Evolutionary conservation across 2,329 filamentous ascomycete genomes (phyloP).

Genomic region (Keithomyces neogunnii): DNA sequence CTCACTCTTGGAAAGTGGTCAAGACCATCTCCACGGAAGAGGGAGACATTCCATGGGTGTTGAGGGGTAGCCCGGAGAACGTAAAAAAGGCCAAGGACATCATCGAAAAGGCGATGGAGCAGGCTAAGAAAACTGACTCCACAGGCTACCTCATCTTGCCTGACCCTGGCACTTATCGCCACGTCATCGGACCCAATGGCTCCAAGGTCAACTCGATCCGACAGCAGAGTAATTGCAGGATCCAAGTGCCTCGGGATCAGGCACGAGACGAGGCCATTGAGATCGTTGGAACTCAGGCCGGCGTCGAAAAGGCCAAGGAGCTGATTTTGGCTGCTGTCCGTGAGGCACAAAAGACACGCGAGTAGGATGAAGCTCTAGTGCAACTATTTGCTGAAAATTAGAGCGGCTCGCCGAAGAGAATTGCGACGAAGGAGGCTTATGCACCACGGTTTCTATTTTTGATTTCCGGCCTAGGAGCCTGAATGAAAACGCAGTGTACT

Average conservation of each 20-base stretch:
- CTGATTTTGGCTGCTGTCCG: slow-evolving; percentile 79
- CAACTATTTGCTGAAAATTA: neutral
- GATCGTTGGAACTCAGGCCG: slow-evolving; percentile 70
- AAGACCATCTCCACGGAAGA: slow-evolving; percentile 52
- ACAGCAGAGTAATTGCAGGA: slow-evolving; percentile 85
- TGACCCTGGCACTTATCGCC: slow-evolving; percentile 81
- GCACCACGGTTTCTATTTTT: no score
- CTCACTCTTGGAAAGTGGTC: slow-evolving; percentile 77
- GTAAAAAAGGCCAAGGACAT: slow-evolving; percentile 72
- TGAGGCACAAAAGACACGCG: slow-evolving; percentile 39
- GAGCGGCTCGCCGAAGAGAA: neutral
- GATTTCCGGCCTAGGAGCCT: no score
- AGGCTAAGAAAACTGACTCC: slow-evolving; percentile 59
- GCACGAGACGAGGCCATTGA: slow-evolving; percentile 74
- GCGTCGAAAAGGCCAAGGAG: slow-evolving; percentile 79
- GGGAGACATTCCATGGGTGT: slow-evolving; percentile 80
- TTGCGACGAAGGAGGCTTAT: no score
- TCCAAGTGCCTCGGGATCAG: slow-evolving; percentile 84
- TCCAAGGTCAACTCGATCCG: slow-evolving; percentile 89
- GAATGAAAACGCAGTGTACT: neutral
- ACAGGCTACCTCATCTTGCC: slow-evolving; percentile 85
- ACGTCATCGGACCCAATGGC: slow-evolving; percentile 81
- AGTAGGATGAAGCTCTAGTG: slow-evolving; percentile 12
- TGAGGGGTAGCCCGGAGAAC: slow-evolving; percentile 70
- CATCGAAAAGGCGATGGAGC: slow-evolving; percentile 64